These are phyloP conservation scores for Taphrina populina DNA, from an alignment of 1,139 yeast genomes.

Conservation along the genomic window DNA sequence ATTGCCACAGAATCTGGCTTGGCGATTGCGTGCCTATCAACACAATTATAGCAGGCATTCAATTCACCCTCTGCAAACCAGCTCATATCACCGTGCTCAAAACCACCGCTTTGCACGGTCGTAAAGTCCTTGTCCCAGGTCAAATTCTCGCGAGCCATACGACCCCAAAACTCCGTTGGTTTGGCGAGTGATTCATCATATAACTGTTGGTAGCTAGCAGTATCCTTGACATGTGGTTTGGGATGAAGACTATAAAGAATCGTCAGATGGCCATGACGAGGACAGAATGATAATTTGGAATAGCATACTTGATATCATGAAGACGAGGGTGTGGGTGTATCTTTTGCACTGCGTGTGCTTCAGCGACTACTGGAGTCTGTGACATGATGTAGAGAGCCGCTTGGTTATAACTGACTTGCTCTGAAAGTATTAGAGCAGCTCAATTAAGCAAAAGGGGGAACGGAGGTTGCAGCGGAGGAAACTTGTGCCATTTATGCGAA, in stretches of 20 bases:
- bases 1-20: slow-evolving; percentile 83
- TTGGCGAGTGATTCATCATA: slow-evolving; percentile 74
- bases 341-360: slow-evolving; percentile 64
- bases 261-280: neutral
- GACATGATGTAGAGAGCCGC: slow-evolving; percentile 10
- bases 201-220: slow-evolving; percentile 71
- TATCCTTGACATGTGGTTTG: slow-evolving; percentile 47
- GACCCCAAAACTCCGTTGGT: slow-evolving; percentile 83
- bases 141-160: slow-evolving; percentile 72
- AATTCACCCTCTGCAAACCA: slow-evolving; percentile 94
- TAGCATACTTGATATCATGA: slow-evolving; percentile 64
- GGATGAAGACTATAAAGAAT: slow-evolving; percentile 45
- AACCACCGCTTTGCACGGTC: slow-evolving; percentile 66
- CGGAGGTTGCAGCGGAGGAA: no score
- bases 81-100: slow-evolving; percentile 76
- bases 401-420: no score
- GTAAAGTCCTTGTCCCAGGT: slow-evolving; percentile 83
- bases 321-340: slow-evolving; percentile 63
- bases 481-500: no score
- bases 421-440: no score
- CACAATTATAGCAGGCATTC: slow-evolving; percentile 93
- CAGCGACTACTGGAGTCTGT: slow-evolving; percentile 60
- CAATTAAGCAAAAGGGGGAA: no score
- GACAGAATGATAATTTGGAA: neutral
- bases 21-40: slow-evolving; percentile 88